Conservation (phyloP, 2,329 filamentous ascomycete genomes). For the Aspergillus sp. region DNA sequence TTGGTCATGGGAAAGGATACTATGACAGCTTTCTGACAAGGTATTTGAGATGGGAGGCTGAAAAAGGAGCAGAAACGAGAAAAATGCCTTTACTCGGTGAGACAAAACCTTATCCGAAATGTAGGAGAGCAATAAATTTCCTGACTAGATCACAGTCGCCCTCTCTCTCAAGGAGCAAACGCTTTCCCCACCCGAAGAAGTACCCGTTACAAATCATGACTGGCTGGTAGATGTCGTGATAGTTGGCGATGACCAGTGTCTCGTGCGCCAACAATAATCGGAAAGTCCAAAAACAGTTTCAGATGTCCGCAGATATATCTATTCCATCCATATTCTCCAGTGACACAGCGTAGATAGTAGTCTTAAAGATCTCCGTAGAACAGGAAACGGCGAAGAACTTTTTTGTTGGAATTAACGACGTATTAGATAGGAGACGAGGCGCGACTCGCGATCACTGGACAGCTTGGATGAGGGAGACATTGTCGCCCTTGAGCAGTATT, state of each 20-base stretch:
- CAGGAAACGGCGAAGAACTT: slow-evolving; percentile 14
- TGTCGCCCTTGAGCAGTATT: slow-evolving; percentile 84
- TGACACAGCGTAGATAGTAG: slow-evolving; percentile 17
- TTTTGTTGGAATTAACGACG: neutral
- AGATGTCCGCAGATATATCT: slow-evolving; percentile 19
- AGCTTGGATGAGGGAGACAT: slow-evolving; percentile 75
- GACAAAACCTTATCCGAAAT: slow-evolving; percentile 22
- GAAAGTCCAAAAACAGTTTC: slow-evolving; percentile 18
- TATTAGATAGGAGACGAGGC: neutral
- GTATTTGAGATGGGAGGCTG: slow-evolving; percentile 56
- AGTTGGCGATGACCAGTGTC: slow-evolving; percentile 66
- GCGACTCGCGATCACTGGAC: slow-evolving; percentile 32
- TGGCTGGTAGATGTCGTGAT: slow-evolving; percentile 76
- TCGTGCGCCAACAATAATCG: slow-evolving; percentile 31
- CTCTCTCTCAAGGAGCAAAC: slow-evolving; percentile 86
- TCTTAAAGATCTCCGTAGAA: slow-evolving; percentile 12
- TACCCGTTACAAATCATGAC: slow-evolving; percentile 77
- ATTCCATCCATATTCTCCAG: slow-evolving; percentile 21
- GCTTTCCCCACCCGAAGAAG: slow-evolving; percentile 61
- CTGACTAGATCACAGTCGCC: slow-evolving; percentile 58
- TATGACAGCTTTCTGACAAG: slow-evolving; percentile 90
- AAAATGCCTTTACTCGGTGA: slow-evolving; percentile 61
- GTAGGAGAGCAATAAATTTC: slow-evolving; percentile 13
- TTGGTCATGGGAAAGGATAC: slow-evolving; percentile 95
- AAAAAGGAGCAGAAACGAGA: slow-evolving; percentile 28